Base-by-base conservation (phyloP, 306 rosid genomes). In the Vicia faba region DNA sequence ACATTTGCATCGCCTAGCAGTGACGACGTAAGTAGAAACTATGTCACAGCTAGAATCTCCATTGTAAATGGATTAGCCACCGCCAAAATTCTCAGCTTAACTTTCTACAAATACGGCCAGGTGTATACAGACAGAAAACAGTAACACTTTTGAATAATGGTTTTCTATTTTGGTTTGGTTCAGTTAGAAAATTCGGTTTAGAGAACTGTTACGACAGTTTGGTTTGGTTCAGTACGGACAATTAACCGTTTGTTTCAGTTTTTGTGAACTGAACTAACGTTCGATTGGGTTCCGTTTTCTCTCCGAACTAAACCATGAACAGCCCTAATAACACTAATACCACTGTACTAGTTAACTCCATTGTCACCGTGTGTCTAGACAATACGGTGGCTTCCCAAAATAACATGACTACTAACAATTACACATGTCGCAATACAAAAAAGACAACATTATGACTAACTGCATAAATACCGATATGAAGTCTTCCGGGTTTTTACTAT, bases 351-450 rank as follows among this genome's bases (percentile, higher is more conserved):
- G 41, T 26, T 43, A 73, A 54, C 40, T 26, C 19, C 18, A 46
- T 31, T 35, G 48, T 25, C 36, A 73, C 12, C 11, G 5, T 35
- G 33, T 23, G 66, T 16, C 41, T 51, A 56, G 36, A 46, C 33
- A 66, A 56, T 66, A 57, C 16, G 12, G 15, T 33, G 54, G 19
- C 13, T 25, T 51, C 40, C 53, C 29, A 16, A 57, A 55, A 35
- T 66, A 45, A 11, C 35, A 55, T 57, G 61, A 40, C 18, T 45
- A 16, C 71, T 55, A 31, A 43, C 14, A 55, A 66, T 65, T 18
- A 57, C 14, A 35, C 45, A 74, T 14, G 36, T 43, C 73, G 23
- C 53, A 66, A 66, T 35, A 57, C 15, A 66, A 58, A 33, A 73
- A 58, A 64, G 16, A 20, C n/a, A n/a, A n/a, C n/a, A n/a, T n/a